phyloP scores from a whole-genome alignment of 2,329 filamentous ascomycete species.

The Sporothrix phasma region DNA sequence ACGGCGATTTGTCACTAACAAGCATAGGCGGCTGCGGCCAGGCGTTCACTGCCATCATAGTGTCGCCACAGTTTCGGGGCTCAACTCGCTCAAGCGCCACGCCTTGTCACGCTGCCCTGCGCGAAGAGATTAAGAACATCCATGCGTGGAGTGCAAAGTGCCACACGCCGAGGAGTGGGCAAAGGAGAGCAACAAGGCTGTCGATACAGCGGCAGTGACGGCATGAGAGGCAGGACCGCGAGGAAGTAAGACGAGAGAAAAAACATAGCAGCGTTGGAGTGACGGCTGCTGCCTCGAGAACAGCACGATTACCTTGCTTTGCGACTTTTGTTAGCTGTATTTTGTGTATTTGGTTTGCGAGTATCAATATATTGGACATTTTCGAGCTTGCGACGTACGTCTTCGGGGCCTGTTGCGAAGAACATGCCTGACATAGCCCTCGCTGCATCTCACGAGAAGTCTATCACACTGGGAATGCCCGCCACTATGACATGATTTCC shows the following conservation, averaged over 20 bases:
- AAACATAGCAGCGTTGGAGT: too few relatives aligned
- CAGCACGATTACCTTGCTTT: neutral
- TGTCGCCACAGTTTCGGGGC: conserved; percentile 59
- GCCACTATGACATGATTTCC: too few relatives aligned
- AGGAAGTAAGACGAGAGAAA: conserved; percentile 33
- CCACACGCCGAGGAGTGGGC: conserved; percentile 87
- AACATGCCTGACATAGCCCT: too few relatives aligned
- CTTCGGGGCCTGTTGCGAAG: too few relatives aligned
- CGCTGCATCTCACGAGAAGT: too few relatives aligned
- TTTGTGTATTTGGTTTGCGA: neutral
- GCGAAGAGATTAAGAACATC: conserved; percentile 79
- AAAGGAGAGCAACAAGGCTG: conserved; percentile 46
- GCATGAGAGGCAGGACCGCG: conserved; percentile 30
- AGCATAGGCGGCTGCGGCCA: conserved; percentile 49
- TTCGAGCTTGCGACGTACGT: too few relatives aligned
- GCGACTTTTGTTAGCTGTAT: neutral
- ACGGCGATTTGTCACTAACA: neutral
- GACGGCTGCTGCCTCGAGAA: neutral
- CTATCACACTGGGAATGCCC: too few relatives aligned
- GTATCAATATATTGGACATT: neutral
- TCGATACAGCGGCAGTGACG: conserved; percentile 44
- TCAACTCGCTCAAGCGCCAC: conserved; percentile 72
- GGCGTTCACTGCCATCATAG: conserved; percentile 49
- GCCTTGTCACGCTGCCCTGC: conserved; percentile 71
- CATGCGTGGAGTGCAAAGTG: conserved; percentile 95